Percentiles rank a stretch among this genome's conserved stretches.
Evolutionary conservation across 495 filamentous ascomycete species (phyloP).

Genomic region (Xylaria palmicola): DNA sequence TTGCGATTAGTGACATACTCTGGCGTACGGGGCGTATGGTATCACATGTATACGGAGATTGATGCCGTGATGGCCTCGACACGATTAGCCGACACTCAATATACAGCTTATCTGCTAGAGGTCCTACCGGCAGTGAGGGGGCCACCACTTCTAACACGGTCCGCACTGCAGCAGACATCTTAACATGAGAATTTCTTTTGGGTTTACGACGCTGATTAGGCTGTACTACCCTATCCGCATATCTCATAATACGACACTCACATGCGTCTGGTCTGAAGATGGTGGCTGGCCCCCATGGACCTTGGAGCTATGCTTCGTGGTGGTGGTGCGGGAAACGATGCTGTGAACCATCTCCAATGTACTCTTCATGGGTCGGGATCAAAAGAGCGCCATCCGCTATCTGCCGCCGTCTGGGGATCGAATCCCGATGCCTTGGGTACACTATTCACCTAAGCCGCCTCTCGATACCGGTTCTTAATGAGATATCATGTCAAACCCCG

Average conservation of each 20-base stretch:
- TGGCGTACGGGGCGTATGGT: too few species aligned
- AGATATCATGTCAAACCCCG: background rate
- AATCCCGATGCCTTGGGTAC: conserved; percentile 4
- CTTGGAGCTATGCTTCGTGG: background rate
- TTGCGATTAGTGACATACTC: too few species aligned
- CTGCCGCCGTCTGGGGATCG: background rate
- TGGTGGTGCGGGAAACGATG: background rate
- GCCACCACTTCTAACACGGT: background rate
- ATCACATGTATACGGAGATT: background rate
- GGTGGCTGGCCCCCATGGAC: background rate
- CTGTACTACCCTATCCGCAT: background rate
- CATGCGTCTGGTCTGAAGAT: conserved; percentile 6
- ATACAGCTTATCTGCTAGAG: background rate
- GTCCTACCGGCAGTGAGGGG: background rate
- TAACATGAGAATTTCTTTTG: background rate
- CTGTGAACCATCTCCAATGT: background rate
- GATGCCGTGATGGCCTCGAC: background rate
- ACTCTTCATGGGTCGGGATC: background rate
- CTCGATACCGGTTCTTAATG: background rate
- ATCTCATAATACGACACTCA: background rate
- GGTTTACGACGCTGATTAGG: background rate
- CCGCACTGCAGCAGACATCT: background rate
- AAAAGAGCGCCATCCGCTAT: background rate
- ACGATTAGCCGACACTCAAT: background rate
- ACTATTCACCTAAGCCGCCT: background rate